These are phyloP conservation scores for Tetradesmus obliquus DNA, from an alignment of 139 green algal genomes.

Conservation along the genomic window DNA sequence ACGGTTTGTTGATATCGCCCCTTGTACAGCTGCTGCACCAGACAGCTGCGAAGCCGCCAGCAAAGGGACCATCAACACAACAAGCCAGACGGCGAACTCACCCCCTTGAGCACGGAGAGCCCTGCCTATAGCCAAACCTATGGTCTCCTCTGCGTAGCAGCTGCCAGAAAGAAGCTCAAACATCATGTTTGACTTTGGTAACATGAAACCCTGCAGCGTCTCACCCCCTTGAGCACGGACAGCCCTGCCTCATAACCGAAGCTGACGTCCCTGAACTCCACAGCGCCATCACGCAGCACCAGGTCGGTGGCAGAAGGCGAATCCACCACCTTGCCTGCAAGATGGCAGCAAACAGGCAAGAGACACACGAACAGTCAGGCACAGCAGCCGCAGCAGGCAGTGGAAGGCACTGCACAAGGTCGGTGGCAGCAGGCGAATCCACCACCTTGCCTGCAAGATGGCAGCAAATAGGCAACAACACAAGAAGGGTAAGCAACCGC, in stretches of 20 bases:
- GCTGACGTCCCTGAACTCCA: constrained; percentile 73
- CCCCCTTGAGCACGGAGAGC: constrained; percentile 30
- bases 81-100: background rate
- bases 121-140: constrained; percentile 68
- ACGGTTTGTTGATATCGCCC: too few relatives aligned
- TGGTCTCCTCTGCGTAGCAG: constrained; percentile 55
- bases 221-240: constrained; percentile 39
- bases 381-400: too few relatives aligned
- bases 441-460: background rate
- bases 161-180: too few relatives aligned
- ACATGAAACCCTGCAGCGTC: background rate
- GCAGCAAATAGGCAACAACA: background rate
- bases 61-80: too few relatives aligned
- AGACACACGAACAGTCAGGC: too few relatives aligned
- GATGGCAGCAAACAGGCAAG: too few relatives aligned
- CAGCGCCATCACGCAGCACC: constrained; percentile 37
- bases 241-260: constrained; percentile 69
- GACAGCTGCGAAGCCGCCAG: too few relatives aligned
- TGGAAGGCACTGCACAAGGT: too few relatives aligned
- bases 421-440: too few relatives aligned
- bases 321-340: constrained; percentile 62
- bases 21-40: too few relatives aligned
- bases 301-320: constrained; percentile 67
- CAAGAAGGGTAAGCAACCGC: background rate
- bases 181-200: too few relatives aligned